Evolutionary conservation across 768 basidiomycete species (phyloP).

Genomic region (Pulveroboletus sp.): DNA sequence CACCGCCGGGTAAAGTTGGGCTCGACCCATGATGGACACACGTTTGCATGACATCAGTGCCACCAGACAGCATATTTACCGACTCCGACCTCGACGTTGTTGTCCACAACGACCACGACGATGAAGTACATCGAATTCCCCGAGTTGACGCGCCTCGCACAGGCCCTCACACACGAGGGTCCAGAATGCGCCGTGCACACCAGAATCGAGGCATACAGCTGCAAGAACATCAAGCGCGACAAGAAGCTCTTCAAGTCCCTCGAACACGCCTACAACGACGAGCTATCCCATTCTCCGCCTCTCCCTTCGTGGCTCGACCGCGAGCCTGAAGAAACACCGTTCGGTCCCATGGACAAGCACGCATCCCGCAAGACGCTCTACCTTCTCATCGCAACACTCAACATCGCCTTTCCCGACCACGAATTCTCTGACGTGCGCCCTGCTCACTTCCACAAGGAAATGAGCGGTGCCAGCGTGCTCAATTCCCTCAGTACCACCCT

Average conservation of each 20-base stretch:
- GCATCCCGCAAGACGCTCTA: conserved; percentile 89
- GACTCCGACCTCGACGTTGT: conserved; percentile 1
- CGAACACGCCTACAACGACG: conserved; percentile 79
- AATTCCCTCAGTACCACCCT: conserved; percentile 84
- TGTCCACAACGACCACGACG: conserved; percentile 1
- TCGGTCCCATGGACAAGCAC: conserved; percentile 87
- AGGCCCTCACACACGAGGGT: conserved; percentile 81
- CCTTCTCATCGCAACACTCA: conserved; percentile 93
- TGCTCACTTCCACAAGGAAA: conserved; percentile 84
- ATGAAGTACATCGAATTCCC: conserved; percentile 93
- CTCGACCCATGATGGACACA: no score
- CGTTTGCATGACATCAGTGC: no score
- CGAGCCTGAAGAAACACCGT: conserved; percentile 79
- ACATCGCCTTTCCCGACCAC: conserved; percentile 96
- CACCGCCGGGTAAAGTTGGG: no score
- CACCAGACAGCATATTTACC: not conserved
- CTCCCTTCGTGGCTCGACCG: conserved; percentile 73
- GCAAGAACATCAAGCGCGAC: conserved; percentile 96
- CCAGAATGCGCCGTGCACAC: conserved; percentile 88
- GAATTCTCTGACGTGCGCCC: conserved; percentile 94
- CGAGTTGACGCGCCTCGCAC: conserved; percentile 72
- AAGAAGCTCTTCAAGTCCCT: conserved; percentile 93
- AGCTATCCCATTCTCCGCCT: conserved; percentile 80
- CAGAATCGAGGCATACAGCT: conserved; percentile 94
- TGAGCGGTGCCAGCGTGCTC: conserved; percentile 71